These are phyloP conservation scores for Juglanconis juglandina DNA, from an alignment of 2,329 filamentous ascomycete species.

Conservation along the genomic window DNA sequence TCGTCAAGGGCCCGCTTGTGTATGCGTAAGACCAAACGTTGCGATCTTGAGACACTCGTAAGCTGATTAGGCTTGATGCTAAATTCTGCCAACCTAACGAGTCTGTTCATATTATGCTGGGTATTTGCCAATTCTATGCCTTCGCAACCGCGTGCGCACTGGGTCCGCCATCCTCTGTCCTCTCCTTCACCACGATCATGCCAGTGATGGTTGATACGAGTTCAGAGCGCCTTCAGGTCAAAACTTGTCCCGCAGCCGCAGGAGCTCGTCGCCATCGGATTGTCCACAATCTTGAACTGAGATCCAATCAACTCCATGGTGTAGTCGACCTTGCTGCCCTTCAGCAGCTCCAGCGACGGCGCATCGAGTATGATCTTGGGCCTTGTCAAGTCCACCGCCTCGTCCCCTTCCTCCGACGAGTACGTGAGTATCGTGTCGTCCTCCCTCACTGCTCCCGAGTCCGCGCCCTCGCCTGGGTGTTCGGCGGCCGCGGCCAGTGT, in stretches of 20 bases:
- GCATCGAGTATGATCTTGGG: constrained; percentile 88
- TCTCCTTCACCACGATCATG: too few relatives aligned
- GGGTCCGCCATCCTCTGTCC: too few relatives aligned
- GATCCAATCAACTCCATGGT: constrained; percentile 86
- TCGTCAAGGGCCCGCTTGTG: too few relatives aligned
- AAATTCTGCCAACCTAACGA: too few relatives aligned
- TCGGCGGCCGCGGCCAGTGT: constrained; percentile 14
- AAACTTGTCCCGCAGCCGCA: constrained; percentile 98
- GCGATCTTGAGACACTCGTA: too few relatives aligned
- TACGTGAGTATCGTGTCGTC: constrained; percentile 89
- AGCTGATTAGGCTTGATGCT: too few relatives aligned
- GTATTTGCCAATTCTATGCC: not conserved
- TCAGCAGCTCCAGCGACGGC: constrained; percentile 80
- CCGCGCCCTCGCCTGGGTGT: constrained; percentile 26
- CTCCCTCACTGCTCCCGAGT: constrained; percentile 46
- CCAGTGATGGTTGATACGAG: constrained; percentile 32
- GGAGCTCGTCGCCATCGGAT: constrained; percentile 85
- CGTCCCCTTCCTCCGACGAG: constrained; percentile 44
- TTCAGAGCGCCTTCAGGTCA: constrained; percentile 65
- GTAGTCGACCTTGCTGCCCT: constrained; percentile 93
- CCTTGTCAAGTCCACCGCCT: constrained; percentile 27
- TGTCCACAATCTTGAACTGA: constrained; percentile 95
- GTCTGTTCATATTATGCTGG: not conserved
- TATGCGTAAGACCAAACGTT: too few relatives aligned
- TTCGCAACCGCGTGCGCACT: not conserved